Evolutionary conservation across 805 yeast genomes (phyloP).

Genomic region (Candida ficus): DNA sequence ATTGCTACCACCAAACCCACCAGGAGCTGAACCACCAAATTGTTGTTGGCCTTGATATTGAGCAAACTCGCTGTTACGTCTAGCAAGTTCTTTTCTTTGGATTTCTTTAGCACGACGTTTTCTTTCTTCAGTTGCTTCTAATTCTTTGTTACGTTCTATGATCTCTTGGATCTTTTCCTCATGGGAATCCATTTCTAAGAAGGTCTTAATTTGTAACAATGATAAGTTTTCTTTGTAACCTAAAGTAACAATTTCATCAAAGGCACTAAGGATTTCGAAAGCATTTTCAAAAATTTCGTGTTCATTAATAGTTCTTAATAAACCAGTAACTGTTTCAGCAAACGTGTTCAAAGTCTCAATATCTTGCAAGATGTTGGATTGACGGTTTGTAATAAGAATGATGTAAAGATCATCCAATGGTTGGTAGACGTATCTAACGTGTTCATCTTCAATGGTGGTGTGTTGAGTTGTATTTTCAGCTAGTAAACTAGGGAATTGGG

Average conservation of each 20-base stretch:
- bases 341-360: slow-evolving; percentile 86
- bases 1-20: slow-evolving; percentile 3
- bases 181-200: slow-evolving; percentile 95
- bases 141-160: slow-evolving; percentile 92
- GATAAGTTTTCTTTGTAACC: slow-evolving; percentile 90
- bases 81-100: slow-evolving; percentile 71
- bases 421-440: slow-evolving; percentile 89
- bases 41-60: slow-evolving; percentile 3
- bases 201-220: slow-evolving; percentile 75
- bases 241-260: slow-evolving; percentile 86
- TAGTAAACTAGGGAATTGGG: slow-evolving; percentile 79
- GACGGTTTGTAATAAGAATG: slow-evolving; percentile 84
- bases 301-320: slow-evolving; percentile 71
- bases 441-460: slow-evolving; percentile 89
- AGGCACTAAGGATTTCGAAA: slow-evolving; percentile 84
- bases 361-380: slow-evolving; percentile 90
- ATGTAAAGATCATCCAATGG: slow-evolving; percentile 93
- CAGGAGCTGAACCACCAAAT: slow-evolving; percentile 6
- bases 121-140: slow-evolving; percentile 95
- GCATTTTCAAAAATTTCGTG: slow-evolving; percentile 78
- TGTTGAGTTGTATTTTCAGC: slow-evolving; percentile 71
- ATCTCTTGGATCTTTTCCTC: slow-evolving; percentile 98
- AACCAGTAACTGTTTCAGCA: slow-evolving; percentile 72
- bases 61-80: slow-evolving; percentile 34
- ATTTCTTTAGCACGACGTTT: slow-evolving; percentile 91